Evolutionary conservation across 2,329 filamentous ascomycete species (phyloP), one percentile per base, ranked within the genome.

Genomic region (Xylariaceae sp.): DNA sequence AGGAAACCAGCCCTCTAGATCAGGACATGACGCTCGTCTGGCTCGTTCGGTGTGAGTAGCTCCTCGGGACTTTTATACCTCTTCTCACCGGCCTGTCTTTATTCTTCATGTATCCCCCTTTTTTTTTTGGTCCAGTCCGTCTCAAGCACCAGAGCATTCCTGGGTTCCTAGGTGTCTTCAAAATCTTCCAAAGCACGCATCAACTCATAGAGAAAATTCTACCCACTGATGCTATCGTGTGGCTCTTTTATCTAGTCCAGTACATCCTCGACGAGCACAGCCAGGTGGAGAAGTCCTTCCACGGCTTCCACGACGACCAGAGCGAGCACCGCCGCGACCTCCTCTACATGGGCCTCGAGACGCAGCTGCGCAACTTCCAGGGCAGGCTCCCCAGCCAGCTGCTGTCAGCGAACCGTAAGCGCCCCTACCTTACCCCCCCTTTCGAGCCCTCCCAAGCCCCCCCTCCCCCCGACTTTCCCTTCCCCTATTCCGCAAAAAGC

Each of bases 321-420:
- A 54, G 47, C 37, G 52, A 61, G 23, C 59, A 67, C 36, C 65
- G 71, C 28, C 56, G 53, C 14, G 51, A 55, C 3, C 55, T 73
- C 13, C 56, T 72, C 38, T 46, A 67, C n/a, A 53, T 61, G 2
- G 69, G 70, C 0, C 57, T 73, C 18, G 65, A 70, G 37, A 49
- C 61, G 3, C 67, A 72, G 41, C 49, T 67, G 7, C 43, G 46
- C n/a, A 63, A 70, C 24, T 60, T 64, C 43, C 56, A 61, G 25
- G 40, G 46, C 5, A 39, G 37, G 3, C 63, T 72, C 32, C 47
- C 61, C 0, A 42, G 45, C 1, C 44, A 55, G 7, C 38, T 67
- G 13, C 49, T 55, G 3, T 44, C 49, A 5, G 44, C 46, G 12
- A 31, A 11, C 15, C 37, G 52, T 57, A 44, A 36, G 53, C 45